phyloP scores from a whole-genome alignment of 2,329 filamentous ascomycete genomes.

The Neofusicoccum sp. region DNA sequence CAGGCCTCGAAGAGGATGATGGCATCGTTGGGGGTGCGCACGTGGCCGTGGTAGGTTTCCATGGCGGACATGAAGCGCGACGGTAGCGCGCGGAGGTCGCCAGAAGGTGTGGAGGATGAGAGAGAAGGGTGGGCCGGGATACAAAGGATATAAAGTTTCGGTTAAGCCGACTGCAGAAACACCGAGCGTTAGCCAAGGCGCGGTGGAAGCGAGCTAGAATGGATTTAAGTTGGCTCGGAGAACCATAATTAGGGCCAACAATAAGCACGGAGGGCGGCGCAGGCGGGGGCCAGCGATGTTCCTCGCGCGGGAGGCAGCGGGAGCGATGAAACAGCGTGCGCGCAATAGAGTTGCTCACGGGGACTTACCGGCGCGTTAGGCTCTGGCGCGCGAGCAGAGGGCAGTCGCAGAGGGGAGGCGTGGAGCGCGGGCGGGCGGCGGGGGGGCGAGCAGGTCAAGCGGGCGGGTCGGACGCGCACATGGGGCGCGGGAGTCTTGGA shows the following conservation, averaged over 20 bases:
- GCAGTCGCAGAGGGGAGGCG: neutral
- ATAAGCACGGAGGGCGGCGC: slow-evolving; percentile 15
- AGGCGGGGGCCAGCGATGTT: slow-evolving; percentile 5
- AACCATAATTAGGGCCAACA: slow-evolving; percentile 22
- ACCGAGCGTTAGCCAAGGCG: slow-evolving; percentile 22
- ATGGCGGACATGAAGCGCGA: slow-evolving; percentile 52
- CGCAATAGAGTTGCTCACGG: neutral
- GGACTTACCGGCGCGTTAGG: slow-evolving; percentile 10
- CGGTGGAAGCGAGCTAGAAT: slow-evolving; percentile 20
- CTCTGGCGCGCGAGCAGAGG: neutral
- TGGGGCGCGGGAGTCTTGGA: slow-evolving; percentile 7
- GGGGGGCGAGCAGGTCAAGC: neutral
- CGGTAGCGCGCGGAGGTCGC: neutral
- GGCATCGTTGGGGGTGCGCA: slow-evolving; percentile 93
- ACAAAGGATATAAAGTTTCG: slow-evolving; percentile 23
- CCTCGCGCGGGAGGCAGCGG: slow-evolving; percentile 18
- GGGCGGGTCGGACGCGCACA: neutral
- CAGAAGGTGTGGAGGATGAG: neutral
- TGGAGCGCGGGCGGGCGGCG: neutral
- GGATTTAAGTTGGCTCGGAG: slow-evolving; percentile 18
- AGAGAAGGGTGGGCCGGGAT: neutral
- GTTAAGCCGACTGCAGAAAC: slow-evolving; percentile 20
- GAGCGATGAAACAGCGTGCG: neutral
- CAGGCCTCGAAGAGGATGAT: slow-evolving; percentile 99
- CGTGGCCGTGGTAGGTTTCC: slow-evolving; percentile 96